Evolutionary conservation across 2,329 filamentous ascomycete species (phyloP).

Genomic region (Stylonectria norvegica): DNA sequence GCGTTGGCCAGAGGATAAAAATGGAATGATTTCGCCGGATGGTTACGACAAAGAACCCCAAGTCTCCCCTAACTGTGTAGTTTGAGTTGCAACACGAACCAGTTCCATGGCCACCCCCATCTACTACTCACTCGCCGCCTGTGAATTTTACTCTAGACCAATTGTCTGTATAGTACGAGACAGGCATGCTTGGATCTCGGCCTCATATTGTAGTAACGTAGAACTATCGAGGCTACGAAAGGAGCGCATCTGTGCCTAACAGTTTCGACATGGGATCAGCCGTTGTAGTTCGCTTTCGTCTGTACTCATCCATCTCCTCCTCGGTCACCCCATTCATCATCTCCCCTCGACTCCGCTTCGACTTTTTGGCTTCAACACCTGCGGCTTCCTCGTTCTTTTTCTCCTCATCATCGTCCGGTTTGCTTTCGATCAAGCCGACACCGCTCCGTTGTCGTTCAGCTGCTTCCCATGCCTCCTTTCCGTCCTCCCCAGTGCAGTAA

Average conservation of each 20-base stretch:
- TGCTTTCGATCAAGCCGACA: constrained; percentile 36
- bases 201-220: background rate
- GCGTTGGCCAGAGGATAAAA: constrained; percentile 50
- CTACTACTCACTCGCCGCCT: constrained; percentile 11
- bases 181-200: background rate
- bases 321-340: constrained; percentile 76
- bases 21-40: constrained; percentile 40
- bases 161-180: background rate
- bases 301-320: constrained; percentile 82
- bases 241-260: constrained; percentile 65
- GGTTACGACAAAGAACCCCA: constrained; percentile 25
- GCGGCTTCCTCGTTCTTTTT: constrained; percentile 15
- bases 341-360: constrained; percentile 75
- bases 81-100: constrained; percentile 19
- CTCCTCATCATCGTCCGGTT: constrained; percentile 29
- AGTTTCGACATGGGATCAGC: constrained; percentile 86
- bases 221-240: constrained; percentile 26
- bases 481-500: constrained; percentile 92
- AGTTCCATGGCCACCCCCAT: constrained; percentile 14
- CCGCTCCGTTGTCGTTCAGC: constrained; percentile 61
- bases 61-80: constrained; percentile 21
- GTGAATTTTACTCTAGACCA: constrained; percentile 5
- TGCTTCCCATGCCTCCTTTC: constrained; percentile 75
- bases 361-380: constrained; percentile 37
- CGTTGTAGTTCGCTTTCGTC: constrained; percentile 67